Evolutionary conservation across 768 basidiomycete genomes (phyloP), one percentile per base, ranked within the genome.

Genomic region (Boletus huronensis): DNA sequence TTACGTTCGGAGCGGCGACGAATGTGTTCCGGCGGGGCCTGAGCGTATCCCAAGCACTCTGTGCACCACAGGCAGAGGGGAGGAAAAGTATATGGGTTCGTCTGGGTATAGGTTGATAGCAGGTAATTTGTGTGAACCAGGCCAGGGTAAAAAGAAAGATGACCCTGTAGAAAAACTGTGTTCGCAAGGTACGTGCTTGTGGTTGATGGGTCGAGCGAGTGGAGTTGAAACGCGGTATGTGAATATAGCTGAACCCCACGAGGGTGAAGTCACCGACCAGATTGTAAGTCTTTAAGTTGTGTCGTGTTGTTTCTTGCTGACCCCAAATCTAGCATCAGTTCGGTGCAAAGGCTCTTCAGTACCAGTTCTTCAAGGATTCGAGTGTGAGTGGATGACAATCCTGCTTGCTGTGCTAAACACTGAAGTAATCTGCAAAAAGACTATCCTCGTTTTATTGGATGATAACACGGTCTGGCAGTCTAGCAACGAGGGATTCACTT

Each of bases 81-180:
- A 80, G 6, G 77, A 87, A 58, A 82, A 65, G 7, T 99, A 93
- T 66, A 63, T 79, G 67, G 97, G 97, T 0, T 98, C 95, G 0
- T 93, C 90, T 19, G 97, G 97, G 0, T 99, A 85, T 68, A 80
- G 94, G 31, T 83, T 87, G 65, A 92, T 99, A 54, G 94, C 97
- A 3, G 96, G 96, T 0, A 89, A 99, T 64, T 88, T 86, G 0
- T 99, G 97, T 66, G 78, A 77, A 35, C 77, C 77, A n/a, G 60
- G 66, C 4, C 58, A 60, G 13, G 93, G 90, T 2, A 49, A 76
- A 19, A 74, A 78, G 64, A 90, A 89, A 73, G 96, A 97, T 62
- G 76, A 80, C 13, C 76, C 70, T 31, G 73, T 88, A 0, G 64
- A 77, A 60, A 98, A 96, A 75, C 72, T 81, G 26, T 99, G 97